Conservation (phyloP, 2,329 filamentous ascomycete species). For the Trichoderma breve region DNA sequence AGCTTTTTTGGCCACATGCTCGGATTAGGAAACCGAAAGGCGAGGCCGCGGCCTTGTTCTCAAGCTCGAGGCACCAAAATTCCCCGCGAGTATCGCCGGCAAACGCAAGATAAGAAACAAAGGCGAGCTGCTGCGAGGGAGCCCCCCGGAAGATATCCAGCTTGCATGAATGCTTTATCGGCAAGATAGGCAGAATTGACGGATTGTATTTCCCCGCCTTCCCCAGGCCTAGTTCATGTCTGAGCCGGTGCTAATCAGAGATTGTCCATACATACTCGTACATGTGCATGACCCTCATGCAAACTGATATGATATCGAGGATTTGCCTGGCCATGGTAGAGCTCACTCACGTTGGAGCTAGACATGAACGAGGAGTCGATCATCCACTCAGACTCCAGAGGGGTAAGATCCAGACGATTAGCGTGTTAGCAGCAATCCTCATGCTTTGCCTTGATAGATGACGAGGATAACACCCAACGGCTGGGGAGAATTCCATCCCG, state of each 20-base stretch:
- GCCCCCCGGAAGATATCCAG: constrained; percentile 1
- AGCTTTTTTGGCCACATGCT: neutral
- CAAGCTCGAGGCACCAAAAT: neutral
- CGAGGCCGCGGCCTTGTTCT: neutral
- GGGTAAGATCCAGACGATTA: neutral
- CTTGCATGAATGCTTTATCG: constrained; percentile 2
- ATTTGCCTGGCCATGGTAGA: neutral
- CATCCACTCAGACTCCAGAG: neutral
- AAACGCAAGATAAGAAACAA: constrained; percentile 4
- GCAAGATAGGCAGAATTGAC: constrained; percentile 17
- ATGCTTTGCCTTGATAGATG: neutral
- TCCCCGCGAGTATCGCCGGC: constrained; percentile 9
- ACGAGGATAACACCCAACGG: neutral
- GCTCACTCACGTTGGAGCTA: neutral
- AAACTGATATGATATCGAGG: neutral
- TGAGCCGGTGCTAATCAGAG: constrained; percentile 1
- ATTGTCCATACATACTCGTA: constrained; percentile 1
- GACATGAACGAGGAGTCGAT: neutral
- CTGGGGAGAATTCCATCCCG: neutral
- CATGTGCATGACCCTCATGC: neutral
- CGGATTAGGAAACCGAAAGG: neutral
- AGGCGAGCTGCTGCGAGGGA: neutral
- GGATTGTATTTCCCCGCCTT: constrained; percentile 17
- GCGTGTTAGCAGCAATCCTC: neutral
- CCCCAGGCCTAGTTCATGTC: constrained; percentile 2